Base-by-base conservation (phyloP, 768 basidiomycete genomes). In the Amanita brunnescens region DNA sequence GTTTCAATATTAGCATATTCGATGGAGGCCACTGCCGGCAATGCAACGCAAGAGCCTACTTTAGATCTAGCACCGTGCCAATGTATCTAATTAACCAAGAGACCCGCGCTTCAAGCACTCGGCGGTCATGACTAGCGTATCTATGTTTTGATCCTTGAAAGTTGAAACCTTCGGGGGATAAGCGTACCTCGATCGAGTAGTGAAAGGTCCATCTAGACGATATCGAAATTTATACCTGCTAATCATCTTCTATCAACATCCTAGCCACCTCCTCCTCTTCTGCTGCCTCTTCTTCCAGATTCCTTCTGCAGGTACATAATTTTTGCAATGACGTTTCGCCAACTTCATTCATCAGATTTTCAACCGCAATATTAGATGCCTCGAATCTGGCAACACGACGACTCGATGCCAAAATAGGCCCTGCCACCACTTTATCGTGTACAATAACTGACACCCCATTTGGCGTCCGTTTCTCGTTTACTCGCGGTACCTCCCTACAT, bases 331-430 rank as follows among this genome's bases (percentile, higher is more conserved):
- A 68, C 49, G 72, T 71, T 0, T 74, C 73, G 21, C 74, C 76
- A 16, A 57, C 59, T 1, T 67, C 53, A 52, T 83, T 77, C 49
- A 66, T 69, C 52, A 89, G 67, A 26, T 78, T 62, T n/a, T 67
- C 60, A 35, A 79, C 64, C 0, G 85, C 84, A 21, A 74, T 68
- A 61, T 86, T 83, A 1, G 86, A 75, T 1, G 81, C 85, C 40
- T 81, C 72, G 24, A 80, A 81, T 59, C 81, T 86, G 3, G 85
- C 81, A n/a, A 86, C 69, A 1, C 73, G 70, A 32, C 72, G 64
- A 54, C 79, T 87, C 5, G 69, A 57, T 8, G 80, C 79, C 9
- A 78, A 67, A 29, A 88, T 70, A 2, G 87, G 86, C 0, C 83
- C 84, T 2, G 70, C 75, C 26, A 89, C 64, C 5, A 70, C 64